These are phyloP conservation scores for Penicillium crustosum DNA, from an alignment of 2,329 filamentous ascomycete genomes.

Conservation along the genomic window DNA sequence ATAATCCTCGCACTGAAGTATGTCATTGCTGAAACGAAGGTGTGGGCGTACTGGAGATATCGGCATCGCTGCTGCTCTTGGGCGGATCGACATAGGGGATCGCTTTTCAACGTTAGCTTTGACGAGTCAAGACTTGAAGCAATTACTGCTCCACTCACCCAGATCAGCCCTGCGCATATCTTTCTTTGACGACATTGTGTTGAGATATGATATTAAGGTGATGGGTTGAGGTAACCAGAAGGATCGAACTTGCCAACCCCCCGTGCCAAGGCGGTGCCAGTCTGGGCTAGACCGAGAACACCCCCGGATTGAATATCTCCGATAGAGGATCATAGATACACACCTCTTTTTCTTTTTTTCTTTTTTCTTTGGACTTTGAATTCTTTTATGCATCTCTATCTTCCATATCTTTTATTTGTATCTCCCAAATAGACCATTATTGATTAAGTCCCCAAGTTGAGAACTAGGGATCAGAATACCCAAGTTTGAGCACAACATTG, in stretches of 20 bases:
- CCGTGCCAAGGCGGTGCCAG: conserved; percentile 10
- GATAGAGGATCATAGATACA: neutral
- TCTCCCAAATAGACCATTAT: no score
- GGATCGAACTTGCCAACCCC: conserved; percentile 5
- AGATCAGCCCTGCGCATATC: conserved; percentile 75
- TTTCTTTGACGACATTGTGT: conserved; percentile 65
- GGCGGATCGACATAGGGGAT: conserved; percentile 82
- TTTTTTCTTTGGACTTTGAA: neutral
- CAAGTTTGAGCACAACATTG: neutral
- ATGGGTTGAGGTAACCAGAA: conserved; percentile 11
- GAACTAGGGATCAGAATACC: neutral
- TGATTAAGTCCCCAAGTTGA: neutral
- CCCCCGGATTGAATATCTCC: conserved; percentile 14
- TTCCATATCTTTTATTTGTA: neutral
- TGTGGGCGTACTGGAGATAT: conserved; percentile 68
- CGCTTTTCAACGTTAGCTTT: conserved; percentile 53
- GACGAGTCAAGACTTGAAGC: neutral
- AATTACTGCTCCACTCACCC: conserved; percentile 52
- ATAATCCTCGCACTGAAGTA: neutral
- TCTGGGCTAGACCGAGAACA: conserved; percentile 9
- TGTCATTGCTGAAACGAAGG: neutral
- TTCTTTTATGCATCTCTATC: neutral
- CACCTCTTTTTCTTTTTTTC: neutral
- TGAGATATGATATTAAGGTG: conserved; percentile 15
- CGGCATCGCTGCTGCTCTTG: conserved; percentile 61